Conservation (phyloP, 345 rosid genomes). For the Acer saccharum region DNA sequence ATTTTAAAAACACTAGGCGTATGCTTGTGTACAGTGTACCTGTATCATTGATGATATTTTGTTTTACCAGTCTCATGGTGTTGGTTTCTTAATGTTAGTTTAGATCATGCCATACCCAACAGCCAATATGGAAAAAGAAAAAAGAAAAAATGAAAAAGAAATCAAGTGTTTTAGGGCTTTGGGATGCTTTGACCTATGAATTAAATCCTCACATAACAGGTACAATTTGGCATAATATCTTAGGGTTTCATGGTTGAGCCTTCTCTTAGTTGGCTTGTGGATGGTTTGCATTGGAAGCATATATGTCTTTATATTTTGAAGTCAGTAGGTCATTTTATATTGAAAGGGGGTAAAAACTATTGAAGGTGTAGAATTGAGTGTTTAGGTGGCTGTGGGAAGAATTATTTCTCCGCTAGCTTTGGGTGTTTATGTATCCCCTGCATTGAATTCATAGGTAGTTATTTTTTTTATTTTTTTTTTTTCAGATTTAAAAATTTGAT, state of each 20-base stretch:
- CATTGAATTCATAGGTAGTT: background rate
- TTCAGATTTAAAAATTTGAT: background rate
- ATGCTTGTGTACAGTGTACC: background rate
- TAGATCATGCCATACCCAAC: background rate
- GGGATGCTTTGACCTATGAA: background rate
- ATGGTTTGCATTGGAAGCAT: background rate
- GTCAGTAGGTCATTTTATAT: background rate
- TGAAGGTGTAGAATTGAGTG: background rate
- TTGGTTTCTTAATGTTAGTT: background rate
- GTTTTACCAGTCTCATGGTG: background rate
- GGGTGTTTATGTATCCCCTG: background rate
- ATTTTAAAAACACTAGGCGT: background rate
- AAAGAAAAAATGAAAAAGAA: too few relatives aligned
- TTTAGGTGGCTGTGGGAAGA: background rate
- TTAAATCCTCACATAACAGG: background rate
- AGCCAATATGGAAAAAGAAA: too few relatives aligned
- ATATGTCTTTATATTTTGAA: background rate
- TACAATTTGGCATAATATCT: background rate
- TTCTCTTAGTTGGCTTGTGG: background rate
- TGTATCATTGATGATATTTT: background rate
- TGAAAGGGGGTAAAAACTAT: background rate
- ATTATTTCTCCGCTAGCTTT: background rate
- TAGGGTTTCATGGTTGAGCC: background rate
- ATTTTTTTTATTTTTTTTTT: background rate
- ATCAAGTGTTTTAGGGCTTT: background rate